Evolutionary conservation across 2,329 filamentous ascomycete species (phyloP).

Genomic region (Pezicula rhizophila): DNA sequence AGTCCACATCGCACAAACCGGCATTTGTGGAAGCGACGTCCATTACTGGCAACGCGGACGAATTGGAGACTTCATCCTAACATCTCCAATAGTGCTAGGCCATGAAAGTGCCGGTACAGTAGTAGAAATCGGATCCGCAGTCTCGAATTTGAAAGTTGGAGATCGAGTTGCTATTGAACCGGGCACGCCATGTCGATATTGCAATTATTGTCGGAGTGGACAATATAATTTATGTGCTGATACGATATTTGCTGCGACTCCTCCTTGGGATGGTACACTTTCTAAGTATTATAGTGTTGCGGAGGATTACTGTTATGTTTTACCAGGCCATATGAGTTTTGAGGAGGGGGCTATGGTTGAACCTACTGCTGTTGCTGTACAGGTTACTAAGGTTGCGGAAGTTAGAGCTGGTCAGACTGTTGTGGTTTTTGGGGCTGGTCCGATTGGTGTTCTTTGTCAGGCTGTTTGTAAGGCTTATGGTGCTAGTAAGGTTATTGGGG

Average conservation of each 20-base stretch:
- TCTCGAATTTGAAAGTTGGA: constrained; percentile 36
- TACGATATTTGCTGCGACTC: constrained; percentile 42
- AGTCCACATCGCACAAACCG: constrained; percentile 38
- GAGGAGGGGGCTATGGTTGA: constrained; percentile 47
- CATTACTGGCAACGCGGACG: constrained; percentile 29
- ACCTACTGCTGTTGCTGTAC: constrained; percentile 44
- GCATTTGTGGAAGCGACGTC: constrained; percentile 41
- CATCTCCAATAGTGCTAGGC: constrained; percentile 39
- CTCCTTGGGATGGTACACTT: constrained; percentile 42
- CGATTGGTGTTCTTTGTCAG: constrained; percentile 41
- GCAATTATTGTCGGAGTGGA: constrained; percentile 34
- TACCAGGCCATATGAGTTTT: constrained; percentile 37
- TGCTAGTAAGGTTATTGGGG: constrained; percentile 38
- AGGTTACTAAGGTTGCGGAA: constrained; percentile 36
- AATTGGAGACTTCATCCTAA: constrained; percentile 32
- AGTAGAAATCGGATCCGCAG: constrained; percentile 33
- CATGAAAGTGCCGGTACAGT: constrained; percentile 39
- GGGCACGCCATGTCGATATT: constrained; percentile 37
- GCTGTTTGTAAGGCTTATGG: constrained; percentile 40
- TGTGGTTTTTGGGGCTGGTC: constrained; percentile 43
- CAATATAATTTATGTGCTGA: constrained; percentile 35
- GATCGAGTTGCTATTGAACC: constrained; percentile 43
- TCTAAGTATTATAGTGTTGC: constrained; percentile 40
- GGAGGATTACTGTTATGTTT: constrained; percentile 38
- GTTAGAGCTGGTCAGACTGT: constrained; percentile 36